Percentiles rank a stretch among this genome's conserved stretches.
Conservation (phyloP, 176 grass and related monocot genomes). For the Phragmites australis region DNA sequence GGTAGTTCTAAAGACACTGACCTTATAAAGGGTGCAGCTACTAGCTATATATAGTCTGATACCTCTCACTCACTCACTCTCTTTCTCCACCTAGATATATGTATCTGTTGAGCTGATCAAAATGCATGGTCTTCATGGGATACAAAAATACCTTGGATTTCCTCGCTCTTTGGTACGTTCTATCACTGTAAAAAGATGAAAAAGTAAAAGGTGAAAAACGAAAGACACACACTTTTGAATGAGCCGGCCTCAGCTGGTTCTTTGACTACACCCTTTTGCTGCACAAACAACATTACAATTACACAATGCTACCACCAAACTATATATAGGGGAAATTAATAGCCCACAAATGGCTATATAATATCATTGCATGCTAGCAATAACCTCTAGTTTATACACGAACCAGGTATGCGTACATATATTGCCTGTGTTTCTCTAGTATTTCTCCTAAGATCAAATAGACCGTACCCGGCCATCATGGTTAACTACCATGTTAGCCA, state of each 20-base stretch:
- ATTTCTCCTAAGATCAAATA: neutral
- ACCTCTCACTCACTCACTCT: neutral
- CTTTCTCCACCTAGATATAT: constrained; percentile 12
- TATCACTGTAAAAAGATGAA: constrained; percentile 56
- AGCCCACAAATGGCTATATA: neutral
- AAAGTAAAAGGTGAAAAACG: constrained; percentile 49
- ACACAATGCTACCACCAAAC: neutral
- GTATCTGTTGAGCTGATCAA: constrained; percentile 8
- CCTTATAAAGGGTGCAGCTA: neutral
- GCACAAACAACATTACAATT: constrained; percentile 8
- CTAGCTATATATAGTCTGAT: neutral
- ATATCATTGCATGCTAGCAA: constrained; percentile 24
- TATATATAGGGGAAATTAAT: too few relatives aligned
- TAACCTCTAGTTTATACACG: too few relatives aligned
- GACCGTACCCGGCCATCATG: neutral
- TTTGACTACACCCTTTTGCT: constrained; percentile 47
- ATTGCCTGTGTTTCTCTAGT: neutral
- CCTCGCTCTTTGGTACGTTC: constrained; percentile 45
- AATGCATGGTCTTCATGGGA: constrained; percentile 26
- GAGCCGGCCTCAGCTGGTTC: constrained; percentile 27
- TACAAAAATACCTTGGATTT: constrained; percentile 45
- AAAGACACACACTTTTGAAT: constrained; percentile 60
- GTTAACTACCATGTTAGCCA: neutral
- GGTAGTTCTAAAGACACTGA: neutral
- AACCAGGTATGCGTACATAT: too few relatives aligned